phyloP scores from a whole-genome alignment of 2,329 filamentous ascomycete genomes.

The Basipetospora chlamydospora region DNA sequence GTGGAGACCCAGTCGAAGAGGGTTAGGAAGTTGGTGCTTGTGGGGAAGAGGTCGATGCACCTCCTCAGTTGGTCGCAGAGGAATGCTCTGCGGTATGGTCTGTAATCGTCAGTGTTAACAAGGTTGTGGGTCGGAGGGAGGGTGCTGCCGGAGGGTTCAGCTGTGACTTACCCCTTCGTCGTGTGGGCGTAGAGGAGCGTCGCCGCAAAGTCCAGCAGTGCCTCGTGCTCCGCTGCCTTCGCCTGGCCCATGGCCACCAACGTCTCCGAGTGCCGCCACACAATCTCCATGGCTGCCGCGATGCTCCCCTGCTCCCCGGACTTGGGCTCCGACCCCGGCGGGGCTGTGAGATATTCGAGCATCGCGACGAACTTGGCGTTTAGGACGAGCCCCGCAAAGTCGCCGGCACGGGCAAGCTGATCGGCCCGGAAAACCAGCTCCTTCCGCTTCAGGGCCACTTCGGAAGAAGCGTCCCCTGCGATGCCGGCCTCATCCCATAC shows the following conservation, averaged over 20 bases:
- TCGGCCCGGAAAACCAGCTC: slow-evolving; percentile 39
- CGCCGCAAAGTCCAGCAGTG: slow-evolving; percentile 53
- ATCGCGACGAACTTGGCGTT: slow-evolving; percentile 50
- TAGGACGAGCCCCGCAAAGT: slow-evolving; percentile 32
- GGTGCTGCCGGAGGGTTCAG: no score
- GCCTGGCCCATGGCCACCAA: slow-evolving; percentile 22
- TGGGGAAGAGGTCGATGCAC: slow-evolving; percentile 52
- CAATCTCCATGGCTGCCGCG: slow-evolving; percentile 27
- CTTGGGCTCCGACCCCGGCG: slow-evolving; percentile 25
- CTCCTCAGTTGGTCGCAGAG: slow-evolving; percentile 46
- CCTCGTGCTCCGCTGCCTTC: slow-evolving; percentile 34
- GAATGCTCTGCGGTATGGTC: slow-evolving; percentile 52
- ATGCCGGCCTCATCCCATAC: slow-evolving; percentile 16
- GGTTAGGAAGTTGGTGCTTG: slow-evolving; percentile 61
- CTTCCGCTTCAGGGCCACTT: slow-evolving; percentile 35
- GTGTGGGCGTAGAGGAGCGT: slow-evolving; percentile 54
- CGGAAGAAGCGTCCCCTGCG: slow-evolving; percentile 13
- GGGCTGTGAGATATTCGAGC: slow-evolving; percentile 47
- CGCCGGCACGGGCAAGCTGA: slow-evolving; percentile 35
- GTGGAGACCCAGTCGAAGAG: slow-evolving; percentile 62
- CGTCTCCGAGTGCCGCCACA: slow-evolving; percentile 26
- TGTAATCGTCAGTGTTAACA: slow-evolving; percentile 12
- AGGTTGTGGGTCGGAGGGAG: not conserved
- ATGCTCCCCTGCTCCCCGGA: slow-evolving; percentile 40
- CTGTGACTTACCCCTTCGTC: slow-evolving; percentile 36